A percentile compares a stretch with the other conserved stretches of the same genome.
Evolutionary conservation across 164 flowering plant species (phyloP).

Genomic region (Platanus orientalis): DNA sequence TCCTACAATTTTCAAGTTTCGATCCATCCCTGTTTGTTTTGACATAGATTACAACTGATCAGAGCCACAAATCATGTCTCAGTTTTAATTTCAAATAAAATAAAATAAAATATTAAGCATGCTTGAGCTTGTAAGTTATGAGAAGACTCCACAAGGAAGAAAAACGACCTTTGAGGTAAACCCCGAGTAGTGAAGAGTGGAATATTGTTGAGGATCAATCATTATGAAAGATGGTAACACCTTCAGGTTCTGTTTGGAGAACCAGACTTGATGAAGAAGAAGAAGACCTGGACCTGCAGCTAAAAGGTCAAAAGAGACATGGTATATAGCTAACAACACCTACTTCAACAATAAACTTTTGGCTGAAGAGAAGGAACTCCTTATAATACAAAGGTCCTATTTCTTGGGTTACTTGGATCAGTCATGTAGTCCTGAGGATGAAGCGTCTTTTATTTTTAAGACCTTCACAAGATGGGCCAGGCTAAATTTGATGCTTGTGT

Average conservation of each 20-base stretch:
- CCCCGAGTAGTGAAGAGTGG: slow-evolving; percentile 69
- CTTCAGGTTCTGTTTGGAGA: slow-evolving; percentile 49
- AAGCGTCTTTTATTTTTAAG: too few species aligned
- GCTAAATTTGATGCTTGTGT: too few species aligned
- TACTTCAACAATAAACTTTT: too few species aligned
- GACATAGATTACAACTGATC: not conserved
- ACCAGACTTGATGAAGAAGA: slow-evolving; percentile 30
- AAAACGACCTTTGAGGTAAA: slow-evolving; percentile 69
- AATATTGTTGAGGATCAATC: slow-evolving; percentile 81
- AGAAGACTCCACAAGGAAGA: slow-evolving; percentile 39
- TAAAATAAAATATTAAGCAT: not conserved
- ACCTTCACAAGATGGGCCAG: too few species aligned
- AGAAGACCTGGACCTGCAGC: not conserved
- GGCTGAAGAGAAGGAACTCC: not conserved
- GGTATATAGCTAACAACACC: too few species aligned
- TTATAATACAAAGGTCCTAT: not conserved
- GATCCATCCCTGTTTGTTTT: slow-evolving; percentile 59
- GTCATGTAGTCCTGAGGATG: not conserved
- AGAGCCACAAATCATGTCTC: not conserved
- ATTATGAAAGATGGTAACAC: slow-evolving; percentile 69
- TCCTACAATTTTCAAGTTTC: slow-evolving; percentile 61
- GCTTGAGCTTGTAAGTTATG: slow-evolving; percentile 63
- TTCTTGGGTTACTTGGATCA: not conserved
- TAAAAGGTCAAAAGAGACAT: not conserved
- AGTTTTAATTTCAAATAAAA: not conserved